Base-by-base conservation (phyloP, 345 rosid genomes). In the Cardamine resedifolia region DNA sequence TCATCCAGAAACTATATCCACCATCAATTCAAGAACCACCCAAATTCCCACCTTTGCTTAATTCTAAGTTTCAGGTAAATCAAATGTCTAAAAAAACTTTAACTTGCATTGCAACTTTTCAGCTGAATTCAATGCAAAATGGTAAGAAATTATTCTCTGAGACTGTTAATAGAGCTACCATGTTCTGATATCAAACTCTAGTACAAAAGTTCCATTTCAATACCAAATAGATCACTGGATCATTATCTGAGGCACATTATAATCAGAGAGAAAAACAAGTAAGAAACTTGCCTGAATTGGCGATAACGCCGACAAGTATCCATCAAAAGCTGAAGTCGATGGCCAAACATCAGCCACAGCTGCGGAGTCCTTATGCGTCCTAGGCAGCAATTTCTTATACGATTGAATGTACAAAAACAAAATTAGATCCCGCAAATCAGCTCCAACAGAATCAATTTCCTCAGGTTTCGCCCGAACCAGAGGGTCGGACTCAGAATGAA, bases 341-440 rank as follows among this genome's bases (percentile, higher is more conserved):
- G 99, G 99, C 99, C 99, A 96, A 0, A 92, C 98, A 74, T 96
- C 99, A 4, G 98, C 97, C 16, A 96, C 95, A 3, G 99, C 79
- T 1, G 94, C 97, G 6, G 99, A 81, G 67, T 96, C 99, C 83
- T 89, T 96, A 52, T 96, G 96, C 68, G 98, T 73, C 77, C 97
- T 86, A 3, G 98, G 99, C 70, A 87, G 68, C 78, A 96, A 69
- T 83, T 82, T 90, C 87, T 92, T 96, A 68, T 92, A 96, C 27
- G 99, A 96, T 71, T 96, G 99, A 74, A 96, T 88, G 33, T 92
- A 96, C 75, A 96, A 66, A 49, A 96, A 92, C 75, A 90, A 68
- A 26, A 92, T 77, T 79, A 96, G 89, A 87, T 92, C 98, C 78
- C 84, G 79, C 72, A 84, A 81, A 86, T 96, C 98, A 21, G 90